phyloP scores from a whole-genome alignment of 2,329 filamentous ascomycete species.

The Fusarium austroafricanum region DNA sequence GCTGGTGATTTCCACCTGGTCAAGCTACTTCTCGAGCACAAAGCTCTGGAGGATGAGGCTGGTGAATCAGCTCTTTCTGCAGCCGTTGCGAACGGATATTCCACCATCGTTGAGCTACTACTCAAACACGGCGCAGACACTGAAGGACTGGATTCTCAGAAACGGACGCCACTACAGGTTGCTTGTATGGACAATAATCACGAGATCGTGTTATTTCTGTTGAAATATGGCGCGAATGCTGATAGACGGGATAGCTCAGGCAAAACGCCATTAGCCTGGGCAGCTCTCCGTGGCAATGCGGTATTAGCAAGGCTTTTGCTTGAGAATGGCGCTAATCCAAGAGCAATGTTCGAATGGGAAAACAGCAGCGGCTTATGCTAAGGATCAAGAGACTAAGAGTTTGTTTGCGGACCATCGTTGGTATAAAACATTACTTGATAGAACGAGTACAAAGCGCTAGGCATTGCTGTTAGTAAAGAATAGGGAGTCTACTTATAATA shows the following conservation, averaged over 20 bases:
- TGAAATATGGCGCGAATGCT: background rate
- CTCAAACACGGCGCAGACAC: background rate
- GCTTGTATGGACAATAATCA: background rate
- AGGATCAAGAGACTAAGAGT: slow-evolving; percentile 1
- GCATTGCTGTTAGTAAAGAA: too few species aligned
- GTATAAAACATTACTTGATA: slow-evolving; percentile 5
- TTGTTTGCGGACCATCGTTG: background rate
- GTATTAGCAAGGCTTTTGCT: background rate
- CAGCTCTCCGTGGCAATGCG: background rate
- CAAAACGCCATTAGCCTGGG: background rate
- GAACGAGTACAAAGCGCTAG: background rate
- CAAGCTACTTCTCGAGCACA: background rate
- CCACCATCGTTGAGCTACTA: accelerated
- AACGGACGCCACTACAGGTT: background rate
- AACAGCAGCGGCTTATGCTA: background rate
- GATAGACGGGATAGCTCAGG: background rate
- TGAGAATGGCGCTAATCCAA: slow-evolving; percentile 4
- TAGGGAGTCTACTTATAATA: too few species aligned
- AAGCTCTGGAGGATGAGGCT: accelerated
- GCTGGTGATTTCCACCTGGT: background rate
- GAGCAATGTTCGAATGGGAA: slow-evolving; percentile 6
- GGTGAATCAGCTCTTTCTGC: background rate
- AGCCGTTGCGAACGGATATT: accelerated
- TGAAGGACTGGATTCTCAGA: background rate
- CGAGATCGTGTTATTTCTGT: background rate